Evolutionary conservation across 2,329 filamentous ascomycete species (phyloP), one percentile per base, ranked within the genome.

Genomic region (Colletotrichum coccodes): DNA sequence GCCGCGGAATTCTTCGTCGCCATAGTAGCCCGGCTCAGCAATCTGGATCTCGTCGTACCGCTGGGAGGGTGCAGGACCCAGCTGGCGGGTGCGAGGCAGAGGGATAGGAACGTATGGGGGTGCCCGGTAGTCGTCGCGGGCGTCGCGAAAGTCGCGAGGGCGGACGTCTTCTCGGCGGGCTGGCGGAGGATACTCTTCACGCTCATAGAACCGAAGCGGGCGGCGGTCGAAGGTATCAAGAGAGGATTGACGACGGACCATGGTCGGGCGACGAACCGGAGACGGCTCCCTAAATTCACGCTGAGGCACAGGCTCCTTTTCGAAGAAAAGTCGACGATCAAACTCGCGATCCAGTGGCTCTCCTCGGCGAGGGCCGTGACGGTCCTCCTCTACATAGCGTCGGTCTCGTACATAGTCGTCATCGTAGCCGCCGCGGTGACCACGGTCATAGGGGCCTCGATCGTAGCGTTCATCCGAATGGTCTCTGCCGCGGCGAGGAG

Each of bases 211-310:
- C 57, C 80, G 80, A 3, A 80, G 76, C 1, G 93, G 91, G 32
- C 90, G 90, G 56, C 94, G 90, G 79, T 98, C 95, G 76, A 94
- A 97, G 0, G 93, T 97, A 78, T 97, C 95, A 44, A 97, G 85
- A 60, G 94, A 97, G 16, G 94, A 97, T 78, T 97, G 94, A 49
- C 95, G 89, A 66, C 95, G 89, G 58, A 96, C 76, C 71, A 95
- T 86, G 34, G 85, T 85, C 2, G 94, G 94, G 52, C 92, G 87
- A 38, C 86, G 85, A 61, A 84, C 81, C 3, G 86, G 87, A 11
- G 87, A 85, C 5, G 85, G 79, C 47, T 78, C 81, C 32, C 86
- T 82, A 14, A 85, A 78, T 61, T 90, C 87, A 36, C 84, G 82
- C 21, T 59, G 30, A 9, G 50, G 50, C 12, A 36, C 1, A 53